Evolutionary conservation across 176 grass and related monocot genomes (phyloP).

Genomic region (Triticum turgidum): DNA sequence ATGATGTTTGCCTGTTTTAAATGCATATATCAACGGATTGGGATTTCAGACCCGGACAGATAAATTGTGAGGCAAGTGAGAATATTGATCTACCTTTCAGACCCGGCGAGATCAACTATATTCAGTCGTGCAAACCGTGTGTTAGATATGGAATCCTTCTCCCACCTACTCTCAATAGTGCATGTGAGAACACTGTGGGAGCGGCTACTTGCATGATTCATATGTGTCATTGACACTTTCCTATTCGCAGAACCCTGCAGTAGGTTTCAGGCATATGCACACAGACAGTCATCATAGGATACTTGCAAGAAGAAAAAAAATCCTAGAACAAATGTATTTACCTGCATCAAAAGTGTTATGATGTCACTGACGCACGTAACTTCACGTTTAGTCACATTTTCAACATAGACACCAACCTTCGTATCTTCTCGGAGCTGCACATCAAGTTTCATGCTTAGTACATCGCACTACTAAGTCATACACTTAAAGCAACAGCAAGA

Average conservation of each 20-base stretch:
- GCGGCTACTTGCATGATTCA: constrained; percentile 88
- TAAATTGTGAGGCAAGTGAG: neutral
- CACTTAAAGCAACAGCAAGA: constrained; percentile 29
- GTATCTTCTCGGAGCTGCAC: constrained; percentile 77
- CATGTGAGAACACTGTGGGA: constrained; percentile 95
- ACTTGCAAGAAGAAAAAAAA: constrained; percentile 23
- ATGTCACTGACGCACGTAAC: constrained; percentile 84
- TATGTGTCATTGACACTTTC: constrained; percentile 84
- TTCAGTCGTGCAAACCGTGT: constrained; percentile 84
- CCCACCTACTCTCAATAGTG: constrained; percentile 82
- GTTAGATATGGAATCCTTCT: constrained; percentile 72
- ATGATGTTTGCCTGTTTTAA: constrained; percentile 79
- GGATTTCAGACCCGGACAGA: neutral
- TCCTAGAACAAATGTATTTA: constrained; percentile 23
- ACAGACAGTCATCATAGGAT: neutral
- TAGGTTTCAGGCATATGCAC: constrained; percentile 11
- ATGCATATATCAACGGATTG: constrained; percentile 30
- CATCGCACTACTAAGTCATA: constrained; percentile 4
- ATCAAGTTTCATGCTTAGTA: constrained; percentile 19
- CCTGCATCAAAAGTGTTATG: constrained; percentile 81
- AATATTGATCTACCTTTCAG: constrained; percentile 67
- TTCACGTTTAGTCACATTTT: constrained; percentile 82
- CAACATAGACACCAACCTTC: constrained; percentile 66
- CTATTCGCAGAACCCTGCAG: constrained; percentile 78
- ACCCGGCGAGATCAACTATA: constrained; percentile 93